Conservation (phyloP, 306 rosid genomes). For the Cucurbita pepo region DNA sequence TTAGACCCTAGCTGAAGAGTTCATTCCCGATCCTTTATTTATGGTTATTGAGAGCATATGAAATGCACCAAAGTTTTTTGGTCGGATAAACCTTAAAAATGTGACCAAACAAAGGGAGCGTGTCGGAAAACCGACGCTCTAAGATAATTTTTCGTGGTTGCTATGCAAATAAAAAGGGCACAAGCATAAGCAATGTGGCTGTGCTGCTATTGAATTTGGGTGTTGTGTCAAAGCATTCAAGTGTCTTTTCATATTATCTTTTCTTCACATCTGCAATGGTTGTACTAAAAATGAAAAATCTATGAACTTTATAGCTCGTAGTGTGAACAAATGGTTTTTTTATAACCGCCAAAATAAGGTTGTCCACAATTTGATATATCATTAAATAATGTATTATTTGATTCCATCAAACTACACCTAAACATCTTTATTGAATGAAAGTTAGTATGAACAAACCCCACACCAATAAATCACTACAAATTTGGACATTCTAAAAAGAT, state of each 20-base stretch:
- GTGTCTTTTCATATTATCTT: neutral
- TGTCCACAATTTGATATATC: no score
- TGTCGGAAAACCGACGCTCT: neutral
- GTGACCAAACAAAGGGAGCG: neutral
- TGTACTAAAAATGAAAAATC: no score
- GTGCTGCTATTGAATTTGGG: neutral
- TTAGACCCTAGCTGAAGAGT: slow-evolving; percentile 1
- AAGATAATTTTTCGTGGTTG: slow-evolving; percentile 3
- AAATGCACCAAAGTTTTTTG: neutral
- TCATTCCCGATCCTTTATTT: neutral
- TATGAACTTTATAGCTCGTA: no score
- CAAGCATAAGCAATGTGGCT: neutral
- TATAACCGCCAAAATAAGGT: no score
- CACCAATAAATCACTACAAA: no score
- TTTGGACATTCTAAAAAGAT: no score
- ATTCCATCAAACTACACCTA: no score
- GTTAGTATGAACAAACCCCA: no score
- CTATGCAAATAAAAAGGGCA: neutral
- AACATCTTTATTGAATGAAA: no score
- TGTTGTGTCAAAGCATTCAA: neutral
- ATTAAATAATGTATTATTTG: no score
- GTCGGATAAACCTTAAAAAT: neutral
- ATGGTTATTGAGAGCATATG: slow-evolving; percentile 6
- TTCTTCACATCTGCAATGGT: no score
- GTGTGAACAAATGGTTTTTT: no score